Percentiles rank a stretch among this genome's conserved stretches.
phyloP scores from a whole-genome alignment of 1,284 basidiomycete genomes.

The Moesziomyces parantarcticus region DNA sequence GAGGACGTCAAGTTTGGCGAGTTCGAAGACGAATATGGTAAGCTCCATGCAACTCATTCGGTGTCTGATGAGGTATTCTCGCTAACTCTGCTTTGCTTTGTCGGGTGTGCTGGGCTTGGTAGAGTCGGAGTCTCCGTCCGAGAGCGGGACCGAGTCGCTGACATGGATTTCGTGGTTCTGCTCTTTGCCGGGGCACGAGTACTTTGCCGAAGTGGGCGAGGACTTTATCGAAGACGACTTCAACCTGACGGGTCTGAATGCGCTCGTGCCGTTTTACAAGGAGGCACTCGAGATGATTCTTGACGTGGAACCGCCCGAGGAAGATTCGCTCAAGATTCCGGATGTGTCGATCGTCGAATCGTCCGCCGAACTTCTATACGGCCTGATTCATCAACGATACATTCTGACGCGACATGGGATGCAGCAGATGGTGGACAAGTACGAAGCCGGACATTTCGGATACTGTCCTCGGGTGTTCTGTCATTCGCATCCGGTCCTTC shows the following conservation, averaged over 20 bases:
- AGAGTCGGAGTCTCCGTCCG: conserved; percentile 61
- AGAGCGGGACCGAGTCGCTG: conserved; percentile 69
- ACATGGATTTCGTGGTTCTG: conserved; percentile 99
- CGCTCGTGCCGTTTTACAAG: conserved; percentile 97
- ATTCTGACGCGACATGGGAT: conserved; percentile 93
- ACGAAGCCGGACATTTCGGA: conserved; percentile 91
- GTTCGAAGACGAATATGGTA: conserved; percentile 51
- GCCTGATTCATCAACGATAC: conserved; percentile 95
- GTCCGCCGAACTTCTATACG: conserved; percentile 96
- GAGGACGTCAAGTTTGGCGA: conserved; percentile 40
- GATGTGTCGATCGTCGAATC: conserved; percentile 98
- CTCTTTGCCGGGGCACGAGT: conserved; percentile 96
- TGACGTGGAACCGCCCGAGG: conserved; percentile 91
- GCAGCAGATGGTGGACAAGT: conserved; percentile 98
- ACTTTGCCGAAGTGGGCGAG: conserved; percentile 86
- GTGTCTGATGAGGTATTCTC: neutral
- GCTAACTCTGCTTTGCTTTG: conserved; percentile 2
- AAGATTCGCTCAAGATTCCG: conserved; percentile 82
- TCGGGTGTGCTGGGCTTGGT: neutral
- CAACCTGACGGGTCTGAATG: conserved; percentile 94
- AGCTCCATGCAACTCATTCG: neutral
- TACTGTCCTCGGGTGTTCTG: conserved; percentile 96
- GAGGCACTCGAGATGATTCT: conserved; percentile 99
- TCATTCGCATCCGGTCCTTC: conserved; percentile 86
- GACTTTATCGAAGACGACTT: conserved; percentile 99